A percentile compares a stretch with the other conserved stretches of the same genome.
phyloP scores from a whole-genome alignment of 306 rosid species.

The Vigna radiata region DNA sequence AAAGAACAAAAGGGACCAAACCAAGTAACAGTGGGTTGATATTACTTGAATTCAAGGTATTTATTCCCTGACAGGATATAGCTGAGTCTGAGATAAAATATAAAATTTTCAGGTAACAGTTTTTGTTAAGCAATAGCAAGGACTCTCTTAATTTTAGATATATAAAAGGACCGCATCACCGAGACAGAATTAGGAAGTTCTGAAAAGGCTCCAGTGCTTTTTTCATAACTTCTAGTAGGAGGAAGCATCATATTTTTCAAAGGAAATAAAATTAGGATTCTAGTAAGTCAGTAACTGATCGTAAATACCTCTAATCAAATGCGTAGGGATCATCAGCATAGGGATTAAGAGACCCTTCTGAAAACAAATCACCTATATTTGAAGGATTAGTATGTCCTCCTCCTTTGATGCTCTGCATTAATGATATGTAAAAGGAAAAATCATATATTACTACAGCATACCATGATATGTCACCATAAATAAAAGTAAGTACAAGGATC shows the following conservation, averaged over 20 bases:
- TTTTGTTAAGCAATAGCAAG: not conserved
- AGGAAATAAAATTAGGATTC: constrained; percentile 25
- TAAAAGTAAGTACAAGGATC: constrained; percentile 13
- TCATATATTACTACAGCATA: not conserved
- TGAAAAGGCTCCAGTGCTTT: constrained; percentile 4
- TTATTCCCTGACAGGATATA: constrained; percentile 9
- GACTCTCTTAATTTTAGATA: constrained; percentile 20
- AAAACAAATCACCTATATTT: constrained; percentile 87
- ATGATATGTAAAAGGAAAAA: constrained; percentile 6
- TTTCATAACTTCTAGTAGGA: constrained; percentile 26
- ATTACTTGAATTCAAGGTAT: constrained; percentile 28
- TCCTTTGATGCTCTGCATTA: constrained; percentile 63
- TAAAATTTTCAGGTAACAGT: constrained; percentile 15
- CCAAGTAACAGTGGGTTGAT: not conserved
- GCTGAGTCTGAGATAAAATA: not conserved
- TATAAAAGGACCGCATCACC: constrained; percentile 16
- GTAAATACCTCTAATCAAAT: constrained; percentile 83
- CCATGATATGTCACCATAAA: constrained; percentile 29
- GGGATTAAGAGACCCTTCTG: constrained; percentile 99
- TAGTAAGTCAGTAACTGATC: constrained; percentile 19
- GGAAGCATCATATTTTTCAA: constrained; percentile 3
- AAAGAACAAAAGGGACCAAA: not conserved
- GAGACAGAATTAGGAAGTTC: constrained; percentile 5
- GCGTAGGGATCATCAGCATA: constrained; percentile 98
- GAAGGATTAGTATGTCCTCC: constrained; percentile 66